Evolutionary conservation across 495 filamentous ascomycete species (phyloP).

Genomic region (Cairneyella variabilis): DNA sequence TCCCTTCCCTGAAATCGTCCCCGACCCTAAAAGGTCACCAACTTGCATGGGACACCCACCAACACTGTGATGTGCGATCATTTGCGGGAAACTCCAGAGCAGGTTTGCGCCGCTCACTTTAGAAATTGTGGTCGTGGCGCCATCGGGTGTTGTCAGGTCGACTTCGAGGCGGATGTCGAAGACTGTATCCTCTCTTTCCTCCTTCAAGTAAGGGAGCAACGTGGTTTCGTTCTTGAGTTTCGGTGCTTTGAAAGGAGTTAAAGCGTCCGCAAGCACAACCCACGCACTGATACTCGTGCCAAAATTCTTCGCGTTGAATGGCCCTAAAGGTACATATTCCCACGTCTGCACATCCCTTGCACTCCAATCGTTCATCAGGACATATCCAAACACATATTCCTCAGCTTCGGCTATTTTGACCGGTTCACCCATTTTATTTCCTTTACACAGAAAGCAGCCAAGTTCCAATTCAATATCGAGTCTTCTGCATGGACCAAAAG

Average conservation of each 20-base stretch:
- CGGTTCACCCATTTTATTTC: constrained; percentile 61
- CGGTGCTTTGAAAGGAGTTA: constrained; percentile 59
- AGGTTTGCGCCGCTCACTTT: constrained; percentile 66
- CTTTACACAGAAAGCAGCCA: constrained; percentile 71
- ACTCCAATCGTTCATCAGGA: constrained; percentile 94
- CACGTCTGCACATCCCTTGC: constrained; percentile 87
- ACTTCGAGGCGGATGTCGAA: constrained; percentile 77
- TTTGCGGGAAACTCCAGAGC: constrained; percentile 89
- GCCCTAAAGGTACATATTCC: constrained; percentile 84
- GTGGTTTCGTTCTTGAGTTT: constrained; percentile 60
- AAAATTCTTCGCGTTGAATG: constrained; percentile 92
- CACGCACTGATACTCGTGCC: constrained; percentile 85
- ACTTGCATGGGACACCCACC: constrained; percentile 78
- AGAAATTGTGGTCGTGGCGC: constrained; percentile 60
- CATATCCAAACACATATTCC: constrained; percentile 79
- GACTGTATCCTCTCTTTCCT: constrained; percentile 56
- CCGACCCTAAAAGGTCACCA: constrained; percentile 83
- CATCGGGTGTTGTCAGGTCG: constrained; percentile 59
- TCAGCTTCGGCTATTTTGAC: constrained; percentile 65
- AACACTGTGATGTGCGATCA: constrained; percentile 88
- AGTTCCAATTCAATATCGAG: constrained; percentile 90
- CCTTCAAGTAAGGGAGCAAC: constrained; percentile 66
- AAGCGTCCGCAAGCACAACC: constrained; percentile 81
- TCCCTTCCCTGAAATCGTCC: constrained; percentile 79
- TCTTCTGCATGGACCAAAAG: constrained; percentile 57